phyloP scores from a whole-genome alignment of 345 rosid genomes.

The Noccaea bulbosa region DNA sequence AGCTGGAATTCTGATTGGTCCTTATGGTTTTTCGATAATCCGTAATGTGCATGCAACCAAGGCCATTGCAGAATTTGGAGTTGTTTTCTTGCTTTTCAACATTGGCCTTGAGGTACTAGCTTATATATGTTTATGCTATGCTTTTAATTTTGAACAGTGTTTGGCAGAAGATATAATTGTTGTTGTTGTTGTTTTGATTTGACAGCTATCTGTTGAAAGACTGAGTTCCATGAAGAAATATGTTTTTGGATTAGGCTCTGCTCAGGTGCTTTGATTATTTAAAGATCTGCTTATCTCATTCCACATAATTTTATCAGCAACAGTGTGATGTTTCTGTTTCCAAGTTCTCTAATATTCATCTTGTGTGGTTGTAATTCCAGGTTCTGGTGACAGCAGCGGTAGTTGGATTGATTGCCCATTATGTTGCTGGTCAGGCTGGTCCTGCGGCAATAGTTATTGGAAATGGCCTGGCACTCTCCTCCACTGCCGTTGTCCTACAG shows the following conservation, averaged over 20 bases:
- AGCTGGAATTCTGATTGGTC: conserved; percentile 99
- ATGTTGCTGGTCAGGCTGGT: conserved; percentile 78
- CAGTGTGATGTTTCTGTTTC: conserved; percentile 16
- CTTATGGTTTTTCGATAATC: conserved; percentile 94
- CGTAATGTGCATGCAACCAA: conserved; percentile 97
- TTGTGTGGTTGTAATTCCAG: conserved; percentile 51
- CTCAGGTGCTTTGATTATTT: conserved; percentile 69
- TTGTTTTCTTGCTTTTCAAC: conserved; percentile 93
- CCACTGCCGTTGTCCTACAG: conserved; percentile 99
- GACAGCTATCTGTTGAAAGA: conserved; percentile 98
- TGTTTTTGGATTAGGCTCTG: conserved; percentile 95
- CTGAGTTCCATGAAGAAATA: conserved; percentile 99
- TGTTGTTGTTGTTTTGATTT: conserved; percentile 43
- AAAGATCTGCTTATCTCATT: background rate
- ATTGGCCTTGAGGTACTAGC: conserved; percentile 93
- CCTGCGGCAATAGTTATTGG: conserved; percentile 98
- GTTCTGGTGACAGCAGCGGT: conserved; percentile 92
- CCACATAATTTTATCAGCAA: conserved; percentile 2
- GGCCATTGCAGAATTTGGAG: conserved; percentile 99
- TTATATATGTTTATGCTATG: conserved; percentile 23
- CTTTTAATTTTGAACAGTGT: conserved; percentile 34
- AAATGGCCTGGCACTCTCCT: conserved; percentile 94
- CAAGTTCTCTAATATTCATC: conserved; percentile 23
- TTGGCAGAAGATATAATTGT: conserved; percentile 28
- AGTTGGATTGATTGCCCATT: conserved; percentile 81